A percentile compares a stretch with the other conserved stretches of the same genome.
Conservation (phyloP, 2,329 filamentous ascomycete species). For the Penicillium oxalicum region DNA sequence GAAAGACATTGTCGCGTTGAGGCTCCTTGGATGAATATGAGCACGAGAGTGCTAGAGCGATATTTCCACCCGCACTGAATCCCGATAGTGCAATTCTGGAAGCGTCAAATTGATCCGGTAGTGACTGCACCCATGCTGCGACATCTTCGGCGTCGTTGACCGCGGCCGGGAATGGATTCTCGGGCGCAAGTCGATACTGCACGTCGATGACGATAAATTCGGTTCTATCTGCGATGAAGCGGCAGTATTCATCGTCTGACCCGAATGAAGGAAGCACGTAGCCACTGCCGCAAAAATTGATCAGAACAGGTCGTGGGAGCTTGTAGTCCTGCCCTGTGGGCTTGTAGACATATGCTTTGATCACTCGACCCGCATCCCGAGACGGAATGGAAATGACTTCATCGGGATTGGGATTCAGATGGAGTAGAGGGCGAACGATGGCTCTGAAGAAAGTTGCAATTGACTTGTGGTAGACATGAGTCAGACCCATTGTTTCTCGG, state of each 20-base stretch:
- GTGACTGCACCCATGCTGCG: constrained; percentile 27
- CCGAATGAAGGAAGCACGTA: constrained; percentile 27
- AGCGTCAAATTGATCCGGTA: constrained; percentile 27
- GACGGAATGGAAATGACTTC: constrained; percentile 18
- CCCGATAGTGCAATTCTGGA: constrained; percentile 30
- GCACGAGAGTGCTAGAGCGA: constrained; percentile 29
- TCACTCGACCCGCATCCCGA: constrained; percentile 18
- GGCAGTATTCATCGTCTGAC: constrained; percentile 24
- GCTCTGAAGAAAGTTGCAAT: constrained; percentile 14
- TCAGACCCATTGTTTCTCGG: constrained; percentile 8
- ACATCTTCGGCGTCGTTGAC: constrained; percentile 34
- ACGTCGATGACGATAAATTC: constrained; percentile 32
- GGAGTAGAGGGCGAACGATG: constrained; percentile 13
- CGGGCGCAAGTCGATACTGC: constrained; percentile 36
- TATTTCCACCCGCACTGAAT: constrained; percentile 39
- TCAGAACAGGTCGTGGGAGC: constrained; percentile 16
- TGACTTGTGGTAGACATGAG: constrained; percentile 11
- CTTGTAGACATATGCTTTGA: constrained; percentile 26
- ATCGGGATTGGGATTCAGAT: constrained; percentile 18
- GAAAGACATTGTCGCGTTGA: constrained; percentile 13
- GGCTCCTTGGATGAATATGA: constrained; percentile 11
- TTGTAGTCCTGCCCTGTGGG: neutral
- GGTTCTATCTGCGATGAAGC: constrained; percentile 16
- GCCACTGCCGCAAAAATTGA: constrained; percentile 29
- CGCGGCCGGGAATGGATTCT: constrained; percentile 35